phyloP scores from a whole-genome alignment of 2,329 filamentous ascomycete species.

The Monilinia vaccinii-corymbosi region DNA sequence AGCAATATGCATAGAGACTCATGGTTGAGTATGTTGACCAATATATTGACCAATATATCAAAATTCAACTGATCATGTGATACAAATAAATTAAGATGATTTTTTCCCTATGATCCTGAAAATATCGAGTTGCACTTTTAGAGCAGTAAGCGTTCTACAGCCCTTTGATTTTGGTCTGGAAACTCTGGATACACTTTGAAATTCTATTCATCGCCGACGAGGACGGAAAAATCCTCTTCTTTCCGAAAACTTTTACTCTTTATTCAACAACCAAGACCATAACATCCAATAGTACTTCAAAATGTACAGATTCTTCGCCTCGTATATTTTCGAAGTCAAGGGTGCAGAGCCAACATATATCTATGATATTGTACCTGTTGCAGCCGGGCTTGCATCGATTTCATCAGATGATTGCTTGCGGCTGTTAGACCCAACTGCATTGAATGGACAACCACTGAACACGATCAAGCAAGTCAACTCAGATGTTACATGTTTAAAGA shows the following conservation, averaged over 20 bases:
- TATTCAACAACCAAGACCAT: background rate
- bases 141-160: background rate
- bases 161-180: background rate
- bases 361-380: slow-evolving; percentile 33
- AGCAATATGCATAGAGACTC: background rate
- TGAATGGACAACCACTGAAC: slow-evolving; percentile 43
- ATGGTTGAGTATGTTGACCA: background rate
- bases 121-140: background rate
- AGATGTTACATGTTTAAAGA: slow-evolving; percentile 54
- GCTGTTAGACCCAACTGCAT: slow-evolving; percentile 50
- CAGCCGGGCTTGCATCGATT: slow-evolving; percentile 36
- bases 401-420: slow-evolving; percentile 63
- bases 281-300: slow-evolving; percentile 26
- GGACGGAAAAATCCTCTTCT: background rate
- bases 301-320: slow-evolving; percentile 27
- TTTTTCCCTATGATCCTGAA: background rate
- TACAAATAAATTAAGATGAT: background rate
- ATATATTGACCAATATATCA: too few species aligned
- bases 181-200: background rate
- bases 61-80: slow-evolving; percentile 3
- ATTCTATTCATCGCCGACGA: background rate
- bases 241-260: background rate
- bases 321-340: slow-evolving; percentile 22
- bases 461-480: slow-evolving; percentile 45
- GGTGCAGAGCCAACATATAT: slow-evolving; percentile 32